Percentiles rank a stretch among this genome's conserved stretches.
These are phyloP conservation scores for Pseudocercospora vitis DNA, from an alignment of 2,329 filamentous ascomycete species.

Conservation along the genomic window DNA sequence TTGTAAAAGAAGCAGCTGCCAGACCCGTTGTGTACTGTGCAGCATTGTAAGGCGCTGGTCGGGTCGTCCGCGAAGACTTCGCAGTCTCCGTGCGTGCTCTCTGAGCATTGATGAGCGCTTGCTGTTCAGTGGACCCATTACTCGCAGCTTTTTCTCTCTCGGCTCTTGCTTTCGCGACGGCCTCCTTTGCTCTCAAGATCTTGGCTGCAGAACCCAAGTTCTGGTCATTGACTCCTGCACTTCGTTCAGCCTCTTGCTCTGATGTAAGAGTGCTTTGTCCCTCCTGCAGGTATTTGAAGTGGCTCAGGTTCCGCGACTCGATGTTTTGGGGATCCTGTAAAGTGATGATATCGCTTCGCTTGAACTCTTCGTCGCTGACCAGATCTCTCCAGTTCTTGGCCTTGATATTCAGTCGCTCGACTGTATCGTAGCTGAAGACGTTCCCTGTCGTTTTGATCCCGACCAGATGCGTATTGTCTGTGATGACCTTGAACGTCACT, in stretches of 20 bases:
- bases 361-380: conserved; percentile 82
- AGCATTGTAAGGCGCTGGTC: conserved; percentile 70
- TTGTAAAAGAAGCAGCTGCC: conserved; percentile 92
- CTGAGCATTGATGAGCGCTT: conserved; percentile 56
- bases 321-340: conserved; percentile 94
- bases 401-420: conserved; percentile 94
- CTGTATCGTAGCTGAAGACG: conserved; percentile 93
- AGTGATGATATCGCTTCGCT: conserved; percentile 88
- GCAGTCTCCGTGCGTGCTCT: conserved; percentile 49
- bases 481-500: conserved; percentile 96
- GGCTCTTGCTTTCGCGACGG: conserved; percentile 83
- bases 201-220: conserved; percentile 79
- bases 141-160: conserved; percentile 56
- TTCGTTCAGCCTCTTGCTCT: conserved; percentile 67
- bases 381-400: conserved; percentile 93
- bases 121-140: conserved; percentile 25
- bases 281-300: conserved; percentile 86
- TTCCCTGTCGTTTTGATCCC: conserved; percentile 85
- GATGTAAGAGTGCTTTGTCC: conserved; percentile 67
- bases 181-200: conserved; percentile 86
- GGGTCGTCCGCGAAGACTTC: conserved; percentile 34
- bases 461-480: conserved; percentile 96
- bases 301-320: conserved; percentile 74
- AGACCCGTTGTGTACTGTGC: conserved; percentile 86
- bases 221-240: conserved; percentile 66